Evolutionary conservation across 345 rosid species (phyloP).

Genomic region (Linum tenue): DNA sequence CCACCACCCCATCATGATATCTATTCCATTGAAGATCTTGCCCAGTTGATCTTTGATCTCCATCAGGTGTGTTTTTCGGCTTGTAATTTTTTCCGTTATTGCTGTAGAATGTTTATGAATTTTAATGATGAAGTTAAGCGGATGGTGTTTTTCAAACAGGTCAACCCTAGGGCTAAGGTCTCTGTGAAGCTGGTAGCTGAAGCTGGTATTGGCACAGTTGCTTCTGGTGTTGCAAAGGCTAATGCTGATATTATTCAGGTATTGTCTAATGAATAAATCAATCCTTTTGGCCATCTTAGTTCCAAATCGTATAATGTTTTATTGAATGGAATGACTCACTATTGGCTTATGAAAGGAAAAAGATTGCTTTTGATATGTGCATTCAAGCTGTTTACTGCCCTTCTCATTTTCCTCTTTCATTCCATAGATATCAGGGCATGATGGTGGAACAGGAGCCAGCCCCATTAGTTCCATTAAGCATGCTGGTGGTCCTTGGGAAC

Average conservation of each 20-base stretch:
- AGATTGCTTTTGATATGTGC: too few relatives aligned
- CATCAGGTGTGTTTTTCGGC: slow-evolving; percentile 61
- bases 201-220: slow-evolving; percentile 99
- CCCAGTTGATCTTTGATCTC: slow-evolving; percentile 92
- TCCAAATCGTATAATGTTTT: too few relatives aligned
- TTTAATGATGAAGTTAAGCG: background rate
- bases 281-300: too few relatives aligned
- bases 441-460: slow-evolving; percentile 99
- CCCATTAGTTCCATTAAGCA: slow-evolving; percentile 97
- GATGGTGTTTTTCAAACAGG: slow-evolving; percentile 34
- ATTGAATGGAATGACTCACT: too few relatives aligned
- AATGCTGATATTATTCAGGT: slow-evolving; percentile 98
- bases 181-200: slow-evolving; percentile 96
- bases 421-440: slow-evolving; percentile 91
- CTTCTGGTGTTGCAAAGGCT: slow-evolving; percentile 99
- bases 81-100: slow-evolving; percentile 11
- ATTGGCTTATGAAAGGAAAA: background rate
- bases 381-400: background rate
- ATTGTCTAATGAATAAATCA: background rate
- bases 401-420: slow-evolving; percentile 8
- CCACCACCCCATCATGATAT: slow-evolving; percentile 99
- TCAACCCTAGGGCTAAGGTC: slow-evolving; percentile 93
- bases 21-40: slow-evolving; percentile 96
- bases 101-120: background rate
- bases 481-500: slow-evolving; percentile 99